phyloP scores from a whole-genome alignment of 495 filamentous ascomycete species.

The Friedmanniomyces simplex region DNA sequence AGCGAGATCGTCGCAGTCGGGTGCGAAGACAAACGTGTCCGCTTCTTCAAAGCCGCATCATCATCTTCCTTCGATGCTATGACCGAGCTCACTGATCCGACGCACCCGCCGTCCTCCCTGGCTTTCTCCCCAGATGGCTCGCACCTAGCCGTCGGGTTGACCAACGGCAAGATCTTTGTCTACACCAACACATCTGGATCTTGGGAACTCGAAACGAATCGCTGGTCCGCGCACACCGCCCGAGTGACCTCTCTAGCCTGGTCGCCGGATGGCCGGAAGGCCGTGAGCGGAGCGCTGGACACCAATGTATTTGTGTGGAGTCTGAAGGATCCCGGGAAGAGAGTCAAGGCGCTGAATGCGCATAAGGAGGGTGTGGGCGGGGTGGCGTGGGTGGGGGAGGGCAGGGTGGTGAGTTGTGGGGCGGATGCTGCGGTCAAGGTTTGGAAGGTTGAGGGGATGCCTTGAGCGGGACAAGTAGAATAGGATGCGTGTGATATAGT shows the following conservation, averaged over 20 bases:
- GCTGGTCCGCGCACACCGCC: conserved; percentile 89
- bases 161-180: conserved; percentile 74
- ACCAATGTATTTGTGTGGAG: conserved; percentile 92
- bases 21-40: conserved; percentile 57
- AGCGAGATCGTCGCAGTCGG: conserved; percentile 63
- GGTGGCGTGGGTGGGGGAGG: conserved; percentile 66
- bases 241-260: conserved; percentile 75
- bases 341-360: conserved; percentile 68
- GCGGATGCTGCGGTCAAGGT: conserved; percentile 85
- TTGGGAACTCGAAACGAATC: conserved; percentile 53
- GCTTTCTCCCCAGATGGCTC: conserved; percentile 67
- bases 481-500: neutral
- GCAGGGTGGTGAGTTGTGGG: conserved; percentile 67
- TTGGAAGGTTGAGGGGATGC: conserved; percentile 59
- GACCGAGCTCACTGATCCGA: conserved; percentile 41
- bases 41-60: conserved; percentile 54
- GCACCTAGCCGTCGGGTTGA: conserved; percentile 68
- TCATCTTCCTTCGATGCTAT: conserved; percentile 35
- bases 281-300: conserved; percentile 76
- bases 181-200: conserved; percentile 42
- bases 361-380: conserved; percentile 94
- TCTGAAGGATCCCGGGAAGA: conserved; percentile 65
- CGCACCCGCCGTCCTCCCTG: conserved; percentile 52
- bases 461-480: conserved; percentile 1
- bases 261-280: conserved; percentile 63